Evolutionary conservation across 805 yeast species (phyloP), one percentile per base, ranked within the genome.

Genomic region (Torulaspora microellipsoides): DNA sequence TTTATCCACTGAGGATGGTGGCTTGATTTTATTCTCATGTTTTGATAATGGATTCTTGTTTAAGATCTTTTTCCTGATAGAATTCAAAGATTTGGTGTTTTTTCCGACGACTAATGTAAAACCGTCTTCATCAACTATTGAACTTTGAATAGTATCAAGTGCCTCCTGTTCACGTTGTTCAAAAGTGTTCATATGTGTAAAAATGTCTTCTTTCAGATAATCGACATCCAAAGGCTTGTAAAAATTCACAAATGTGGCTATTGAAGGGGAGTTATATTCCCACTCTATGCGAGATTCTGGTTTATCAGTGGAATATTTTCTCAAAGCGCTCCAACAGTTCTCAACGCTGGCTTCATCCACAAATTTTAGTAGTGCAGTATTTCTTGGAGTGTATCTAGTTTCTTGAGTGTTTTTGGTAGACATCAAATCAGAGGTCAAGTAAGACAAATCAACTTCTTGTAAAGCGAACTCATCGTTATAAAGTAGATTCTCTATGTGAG

Each of bases 91-190:
- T 71, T 86, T 88, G 50, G 95, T 77, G 59, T 86, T 90, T 38
- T 86, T 75, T 9, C 93, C 88, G 15, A 89, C 95, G 34, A 90
- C 98, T 58, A 85, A 68, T 0, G 95, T 88, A 67, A 90, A 90
- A 2, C 97, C 98, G 62, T 90, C 97, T 51, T 85, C 96, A 62
- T 90, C 98, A 3, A 89, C 93, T 27, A 77, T 56, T 35, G 77
- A 73, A 23, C 76, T 73, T 69, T 79, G 78, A 9, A 70, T 70
- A 43, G 73, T 72, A 30, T 78, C 81, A 25, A 70, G 69, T 1
- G 81, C 78, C 46, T 75, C 78, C 48, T 73, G 73, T 61, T 91
- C 98, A 23, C 81, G 77, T 43, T 72, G 66, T 54, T 83, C 85
- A 65, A 89, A 91, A 9, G 77, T 77, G 25, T 65, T 66, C 72